Evolutionary conservation across 305 asterid species (phyloP), one percentile per base, ranked within the genome.

Genomic region (Ruellia speciosa): DNA sequence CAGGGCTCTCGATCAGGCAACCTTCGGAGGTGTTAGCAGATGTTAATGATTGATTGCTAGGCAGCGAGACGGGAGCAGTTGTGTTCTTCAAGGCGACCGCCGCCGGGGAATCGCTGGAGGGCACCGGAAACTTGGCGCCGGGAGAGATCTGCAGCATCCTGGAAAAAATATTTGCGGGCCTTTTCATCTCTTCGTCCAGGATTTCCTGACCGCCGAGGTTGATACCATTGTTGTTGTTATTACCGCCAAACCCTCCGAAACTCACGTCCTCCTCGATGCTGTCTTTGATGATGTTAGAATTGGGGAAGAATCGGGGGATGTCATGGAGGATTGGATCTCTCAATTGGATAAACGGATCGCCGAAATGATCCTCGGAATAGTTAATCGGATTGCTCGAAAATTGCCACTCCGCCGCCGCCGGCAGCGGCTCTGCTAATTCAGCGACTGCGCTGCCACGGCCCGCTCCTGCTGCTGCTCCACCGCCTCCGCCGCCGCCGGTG

Each of bases 131-230:
- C 67, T 77, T 80, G 0, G 59, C 58, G 12, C 37, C 60, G 0
- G 93, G 87, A 9, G 95, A 73, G 83, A 86, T 84, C 82, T 86
- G 88, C 69, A 81, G 72, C 94, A 84, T 78, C 81, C 87, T 60
- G 14, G 97, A 76, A 52, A 83, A 87, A 5, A 81, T 67, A 75
- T 76, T 77, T 4, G 79, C 35, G 33, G 78, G 81, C 52, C 73
- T 68, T 49, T 68, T 76, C 64, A 70, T 63, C 33, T 67, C 78
- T 0, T 79, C 81, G 3, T 64, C 72, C 0, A 46, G 46, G 60
- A 18, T 31, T 34, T 58, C 40, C 9, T 33, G 67, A 20, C 39
- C 51, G 3, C 14, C 50, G 10, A 58, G 20, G 37, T 50, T 15
- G 17, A n/a, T 49, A 47, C 6, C 31, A 2, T 2, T 18, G 0